phyloP scores from a whole-genome alignment of 1,284 basidiomycete species.

The Ganoderma resinaceum region DNA sequence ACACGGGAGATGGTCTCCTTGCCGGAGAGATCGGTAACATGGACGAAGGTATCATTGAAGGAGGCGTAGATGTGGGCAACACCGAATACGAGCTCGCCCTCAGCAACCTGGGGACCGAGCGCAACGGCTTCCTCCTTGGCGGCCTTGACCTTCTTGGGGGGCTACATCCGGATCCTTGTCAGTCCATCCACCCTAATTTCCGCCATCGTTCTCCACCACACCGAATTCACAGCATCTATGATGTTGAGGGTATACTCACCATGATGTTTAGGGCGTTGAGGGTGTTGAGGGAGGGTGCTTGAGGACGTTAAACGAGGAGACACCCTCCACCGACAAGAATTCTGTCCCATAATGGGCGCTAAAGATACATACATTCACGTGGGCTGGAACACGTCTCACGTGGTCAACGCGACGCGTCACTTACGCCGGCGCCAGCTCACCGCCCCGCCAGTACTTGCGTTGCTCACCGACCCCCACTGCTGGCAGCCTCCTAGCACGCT shows the following conservation, averaged over 20 bases:
- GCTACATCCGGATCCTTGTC: slow-evolving; percentile 55
- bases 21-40: slow-evolving; percentile 98
- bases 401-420: slow-evolving; percentile 11
- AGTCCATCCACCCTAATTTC: slow-evolving; percentile 48
- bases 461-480: too few species aligned
- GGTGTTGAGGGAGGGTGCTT: slow-evolving; percentile 34
- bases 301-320: slow-evolving; percentile 28
- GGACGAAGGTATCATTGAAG: slow-evolving; percentile 99
- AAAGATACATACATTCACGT: slow-evolving; percentile 23
- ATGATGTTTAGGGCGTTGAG: slow-evolving; percentile 33
- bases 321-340: slow-evolving; percentile 17
- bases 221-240: slow-evolving; percentile 4
- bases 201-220: slow-evolving; percentile 2
- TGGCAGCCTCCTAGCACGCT: neutral
- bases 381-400: slow-evolving; percentile 15
- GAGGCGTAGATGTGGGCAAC: slow-evolving; percentile 97
- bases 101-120: slow-evolving; percentile 93
- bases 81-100: slow-evolving; percentile 95
- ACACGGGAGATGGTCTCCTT: slow-evolving; percentile 99
- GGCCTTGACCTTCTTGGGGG: slow-evolving; percentile 82
- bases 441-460: too few species aligned
- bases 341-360: slow-evolving; percentile 11
- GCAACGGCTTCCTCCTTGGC: slow-evolving; percentile 85
- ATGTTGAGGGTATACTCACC: slow-evolving; percentile 31
- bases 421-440: too few species aligned